Percentiles rank a stretch among this genome's conserved stretches.
Evolutionary conservation across 768 basidiomycete species (phyloP).

Genomic region (Gyrodon lividus): DNA sequence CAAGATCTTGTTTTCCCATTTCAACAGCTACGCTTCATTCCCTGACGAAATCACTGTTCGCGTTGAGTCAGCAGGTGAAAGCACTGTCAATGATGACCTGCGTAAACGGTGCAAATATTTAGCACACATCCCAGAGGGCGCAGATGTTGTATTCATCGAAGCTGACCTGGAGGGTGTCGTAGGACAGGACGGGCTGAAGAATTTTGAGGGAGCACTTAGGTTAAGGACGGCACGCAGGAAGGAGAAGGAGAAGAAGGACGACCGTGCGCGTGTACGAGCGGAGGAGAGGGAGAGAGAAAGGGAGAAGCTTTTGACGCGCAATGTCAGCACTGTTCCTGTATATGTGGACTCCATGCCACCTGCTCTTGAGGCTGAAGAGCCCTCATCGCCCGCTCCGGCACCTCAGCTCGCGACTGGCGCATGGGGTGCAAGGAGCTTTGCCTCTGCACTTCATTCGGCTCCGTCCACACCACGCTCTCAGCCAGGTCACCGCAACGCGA

Average conservation of each 20-base stretch:
- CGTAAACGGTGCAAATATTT: conserved; percentile 96
- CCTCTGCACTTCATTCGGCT: conserved; percentile 65
- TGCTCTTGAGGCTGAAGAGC: conserved; percentile 15
- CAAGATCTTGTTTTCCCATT: conserved; percentile 85
- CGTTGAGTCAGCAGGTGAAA: conserved; percentile 74
- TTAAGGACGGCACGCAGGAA: conserved; percentile 69
- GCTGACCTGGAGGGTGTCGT: conserved; percentile 80
- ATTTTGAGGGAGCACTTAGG: conserved; percentile 81
- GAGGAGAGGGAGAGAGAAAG: conserved; percentile 76
- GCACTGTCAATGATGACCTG: conserved; percentile 88
- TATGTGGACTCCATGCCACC: conserved; percentile 7
- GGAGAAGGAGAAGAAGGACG: conserved; percentile 85
- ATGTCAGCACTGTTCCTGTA: conserved; percentile 11
- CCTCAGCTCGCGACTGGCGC: conserved; percentile 44
- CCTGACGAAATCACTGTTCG: conserved; percentile 78
- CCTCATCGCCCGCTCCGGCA: conserved; percentile 3
- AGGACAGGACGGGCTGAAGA: conserved; percentile 69
- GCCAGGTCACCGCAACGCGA: conserved; percentile 25
- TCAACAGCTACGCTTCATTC: conserved; percentile 75
- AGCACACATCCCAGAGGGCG: conserved; percentile 84
- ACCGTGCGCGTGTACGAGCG: conserved; percentile 73
- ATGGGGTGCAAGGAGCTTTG: conserved; percentile 83
- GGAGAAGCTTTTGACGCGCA: conserved; percentile 30
- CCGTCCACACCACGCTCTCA: conserved; percentile 47
- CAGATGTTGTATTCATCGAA: conserved; percentile 93